Percentiles rank a stretch among this genome's conserved stretches.
Conservation (phyloP, 495 filamentous ascomycete genomes). For the Clohesyomyces aquaticus region DNA sequence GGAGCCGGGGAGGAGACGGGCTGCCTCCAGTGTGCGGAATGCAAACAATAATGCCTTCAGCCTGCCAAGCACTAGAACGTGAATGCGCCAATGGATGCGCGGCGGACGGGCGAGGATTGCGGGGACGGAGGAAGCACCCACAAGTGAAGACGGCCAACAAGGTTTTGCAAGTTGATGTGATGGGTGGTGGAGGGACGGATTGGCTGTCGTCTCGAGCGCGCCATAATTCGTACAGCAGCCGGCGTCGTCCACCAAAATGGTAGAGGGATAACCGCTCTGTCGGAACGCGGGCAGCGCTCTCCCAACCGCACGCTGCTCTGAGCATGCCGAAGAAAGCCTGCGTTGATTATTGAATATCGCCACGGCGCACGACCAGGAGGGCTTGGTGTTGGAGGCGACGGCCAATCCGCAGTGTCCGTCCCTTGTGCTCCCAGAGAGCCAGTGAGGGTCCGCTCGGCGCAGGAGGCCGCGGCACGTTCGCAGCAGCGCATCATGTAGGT, state of each 20-base stretch:
- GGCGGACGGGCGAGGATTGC: slow-evolving; percentile 1
- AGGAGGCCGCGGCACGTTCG: slow-evolving; percentile 1
- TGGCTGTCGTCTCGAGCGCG: slow-evolving; percentile 6
- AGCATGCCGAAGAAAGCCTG: too few species aligned
- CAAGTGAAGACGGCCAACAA: slow-evolving; percentile 1
- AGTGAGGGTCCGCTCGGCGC: background rate
- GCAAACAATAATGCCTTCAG: background rate
- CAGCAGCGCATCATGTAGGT: background rate
- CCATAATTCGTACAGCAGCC: background rate
- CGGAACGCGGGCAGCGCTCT: slow-evolving; percentile 3
- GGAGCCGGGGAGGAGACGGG: background rate
- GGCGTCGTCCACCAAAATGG: slow-evolving; percentile 3
- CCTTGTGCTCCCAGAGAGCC: background rate
- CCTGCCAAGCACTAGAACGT: background rate
- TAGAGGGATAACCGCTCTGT: background rate
- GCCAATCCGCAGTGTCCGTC: slow-evolving; percentile 5
- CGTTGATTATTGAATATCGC: too few species aligned
- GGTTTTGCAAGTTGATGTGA: background rate
- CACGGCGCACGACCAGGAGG: background rate
- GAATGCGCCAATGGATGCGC: slow-evolving; percentile 8
- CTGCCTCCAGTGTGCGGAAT: background rate
- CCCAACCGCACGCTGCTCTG: background rate
- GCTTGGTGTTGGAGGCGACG: background rate
- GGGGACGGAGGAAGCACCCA: slow-evolving; percentile 5
- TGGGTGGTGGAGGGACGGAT: slow-evolving; percentile 7